Evolutionary conservation across 2,329 filamentous ascomycete genomes (phyloP), one percentile per base, ranked within the genome.

Genomic region (Polytolypa hystricis): DNA sequence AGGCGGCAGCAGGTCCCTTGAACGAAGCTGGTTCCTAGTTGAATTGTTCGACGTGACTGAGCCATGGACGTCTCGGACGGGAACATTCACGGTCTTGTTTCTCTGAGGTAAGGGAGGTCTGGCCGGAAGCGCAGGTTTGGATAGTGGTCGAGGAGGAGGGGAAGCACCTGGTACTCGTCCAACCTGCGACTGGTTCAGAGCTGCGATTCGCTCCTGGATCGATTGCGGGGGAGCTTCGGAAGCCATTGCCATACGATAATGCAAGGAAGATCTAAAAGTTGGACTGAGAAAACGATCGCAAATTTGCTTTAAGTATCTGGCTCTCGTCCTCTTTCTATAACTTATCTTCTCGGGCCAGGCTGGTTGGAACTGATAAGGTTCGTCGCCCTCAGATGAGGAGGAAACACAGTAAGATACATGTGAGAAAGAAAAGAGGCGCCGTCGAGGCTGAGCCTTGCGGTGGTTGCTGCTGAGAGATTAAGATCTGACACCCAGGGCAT

Each of bases 171-270:
- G 49, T 29, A 52, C 48, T 34, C 56, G 54, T 33, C 55, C 57
- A 37, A 61, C 47, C 43, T 66, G 64, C 27, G 59, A 54, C 40
- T 58, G 56, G 41, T 66, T 66, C 37, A 67, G 50, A 21, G 62
- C 58, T 37, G 60, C 60, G 39, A 67, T 66, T 30, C 64, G 60
- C 47, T 65, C 53, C 45, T 66, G 61, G 30, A 67, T 61, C 9
- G 63, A 64, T 41, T 59, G 51, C 34, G 60, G 50, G 45, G 60
- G 60, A 7, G 57, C 48, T 48, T 64, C 61, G 45, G 65, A 60
- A 11, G 57, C 54, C 60, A 64, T 64, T 16, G 30, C 41, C 35
- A 38, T 29, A n/a, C n/a, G n/a, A n/a, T n/a, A n/a, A n/a, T n/a
- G n/a, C n/a, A n/a, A n/a, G n/a, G n/a, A n/a, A n/a, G n/a, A n/a